Conservation (phyloP, 129 eudicot genomes). For the Solidago caesia region DNA sequence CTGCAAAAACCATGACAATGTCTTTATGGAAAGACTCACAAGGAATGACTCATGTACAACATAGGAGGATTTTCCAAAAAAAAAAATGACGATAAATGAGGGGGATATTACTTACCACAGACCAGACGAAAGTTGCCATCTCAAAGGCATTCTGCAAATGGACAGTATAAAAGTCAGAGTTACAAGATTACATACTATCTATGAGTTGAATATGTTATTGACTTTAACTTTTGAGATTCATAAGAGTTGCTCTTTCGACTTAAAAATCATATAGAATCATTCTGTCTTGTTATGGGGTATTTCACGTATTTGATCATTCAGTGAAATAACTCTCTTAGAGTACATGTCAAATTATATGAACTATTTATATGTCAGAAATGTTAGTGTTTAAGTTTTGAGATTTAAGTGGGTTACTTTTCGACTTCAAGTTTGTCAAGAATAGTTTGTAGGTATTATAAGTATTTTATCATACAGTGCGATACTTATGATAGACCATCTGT, state of each 20-base stretch:
- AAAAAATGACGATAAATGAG: background rate
- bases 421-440: too few species aligned
- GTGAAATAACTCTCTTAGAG: too few species aligned
- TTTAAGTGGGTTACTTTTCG: too few species aligned
- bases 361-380: too few species aligned
- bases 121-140: conserved; percentile 99
- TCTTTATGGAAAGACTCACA: background rate
- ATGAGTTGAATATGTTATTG: background rate
- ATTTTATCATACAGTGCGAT: background rate
- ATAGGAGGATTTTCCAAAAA: background rate
- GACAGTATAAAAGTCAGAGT: conserved; percentile 5
- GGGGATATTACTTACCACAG: conserved; percentile 58
- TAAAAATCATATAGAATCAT: background rate
- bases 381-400: too few species aligned
- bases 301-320: background rate
- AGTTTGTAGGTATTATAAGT: background rate
- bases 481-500: background rate
- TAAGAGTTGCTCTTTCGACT: conserved; percentile 9
- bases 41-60: background rate
- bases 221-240: conserved; percentile 17
- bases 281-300: background rate
- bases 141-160: conserved; percentile 92
- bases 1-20: conserved; percentile 31
- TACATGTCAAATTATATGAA: too few species aligned
- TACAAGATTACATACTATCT: background rate